Evolutionary conservation across 2,329 filamentous ascomycete species (phyloP), one percentile per base, ranked within the genome.

Genomic region (Cladosporium halotolerans): DNA sequence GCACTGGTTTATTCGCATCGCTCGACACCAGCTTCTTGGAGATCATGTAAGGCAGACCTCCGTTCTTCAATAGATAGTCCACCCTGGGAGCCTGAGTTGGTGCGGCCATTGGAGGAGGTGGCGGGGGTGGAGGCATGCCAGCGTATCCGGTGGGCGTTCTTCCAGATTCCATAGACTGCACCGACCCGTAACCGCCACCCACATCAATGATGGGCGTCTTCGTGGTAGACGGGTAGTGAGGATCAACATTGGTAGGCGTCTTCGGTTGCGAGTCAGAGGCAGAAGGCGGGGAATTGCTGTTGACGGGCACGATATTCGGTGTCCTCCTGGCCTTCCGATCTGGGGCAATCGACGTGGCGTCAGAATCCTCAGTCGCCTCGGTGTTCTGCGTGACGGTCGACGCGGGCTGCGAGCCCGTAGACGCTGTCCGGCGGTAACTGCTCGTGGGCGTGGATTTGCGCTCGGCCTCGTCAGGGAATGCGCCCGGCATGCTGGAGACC

Each of bases 61-160:
- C 92, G 68, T 96, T 86, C 63, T 93, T 89, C 52, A 96, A 78
- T 14, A 97, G 76, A 67, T 97, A 97, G 67, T 97, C 92, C 14
- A 97, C 90, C 56, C 88, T 82, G 0, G 92, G 92, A 10, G 84
- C 79, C 39, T 89, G 83, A 41, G 85, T 77, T 34, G 80, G 77
- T 39, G 79, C 60, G 48, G 84, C 74, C 60, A 83, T 80, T 8
- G 89, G 80, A 1, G 86, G 84, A 1, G 89, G 86, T 2, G 87
- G 90, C 0, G 90, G 89, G 0, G 88, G 89, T 1, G 89, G 82
- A 13, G 75, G 75, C 36, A 80, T 71, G 49, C 77, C 80, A 1
- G 36, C 46, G 10, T 47, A 48, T 10, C 43, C 43, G 13, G 41
- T 55, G 14, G 53, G 50, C 10, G 45, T 56, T 16, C 42, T 44